These are phyloP conservation scores for Mycena metata DNA, from an alignment of 768 basidiomycete species.

Conservation along the genomic window DNA sequence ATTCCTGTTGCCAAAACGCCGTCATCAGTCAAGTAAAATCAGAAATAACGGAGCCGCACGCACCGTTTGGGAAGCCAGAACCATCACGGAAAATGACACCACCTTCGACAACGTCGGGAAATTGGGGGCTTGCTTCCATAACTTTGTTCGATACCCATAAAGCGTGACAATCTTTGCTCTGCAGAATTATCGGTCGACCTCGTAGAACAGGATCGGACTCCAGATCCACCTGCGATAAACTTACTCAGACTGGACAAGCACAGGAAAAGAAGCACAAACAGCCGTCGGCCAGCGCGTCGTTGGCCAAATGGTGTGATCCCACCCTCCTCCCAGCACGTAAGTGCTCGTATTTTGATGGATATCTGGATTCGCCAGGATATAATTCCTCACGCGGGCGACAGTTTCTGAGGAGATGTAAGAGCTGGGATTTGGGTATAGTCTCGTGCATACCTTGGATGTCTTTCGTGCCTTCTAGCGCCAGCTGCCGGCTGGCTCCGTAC, in stretches of 20 bases:
- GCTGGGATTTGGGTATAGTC: constrained; percentile 12
- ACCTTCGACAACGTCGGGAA: constrained; percentile 81
- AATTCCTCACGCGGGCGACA: constrained; percentile 70
- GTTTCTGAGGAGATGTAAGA: constrained; percentile 61
- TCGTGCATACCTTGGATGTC: constrained; percentile 64
- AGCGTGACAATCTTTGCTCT: constrained; percentile 91
- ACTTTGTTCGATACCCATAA: constrained; percentile 84
- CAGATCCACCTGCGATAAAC: constrained; percentile 68
- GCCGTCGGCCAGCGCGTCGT: constrained; percentile 73
- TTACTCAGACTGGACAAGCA: constrained; percentile 5
- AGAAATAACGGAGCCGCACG: constrained; percentile 39
- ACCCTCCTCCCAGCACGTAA: constrained; percentile 86
- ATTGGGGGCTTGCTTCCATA: constrained; percentile 67
- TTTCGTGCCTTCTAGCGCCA: constrained; percentile 73
- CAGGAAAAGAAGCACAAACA: constrained; percentile 55
- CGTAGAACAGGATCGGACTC: constrained; percentile 77
- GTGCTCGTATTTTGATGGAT: constrained; percentile 67
- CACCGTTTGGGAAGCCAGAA: constrained; percentile 79
- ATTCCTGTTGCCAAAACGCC: constrained; percentile 61
- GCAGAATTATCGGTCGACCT: constrained; percentile 80
- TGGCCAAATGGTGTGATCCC: constrained; percentile 91
- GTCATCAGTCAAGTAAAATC: constrained; percentile 16
- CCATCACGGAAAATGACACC: constrained; percentile 82
- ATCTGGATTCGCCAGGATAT: constrained; percentile 71
- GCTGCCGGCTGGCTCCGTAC: constrained; percentile 77